These are phyloP conservation scores for Tinospora cordifolia DNA, from an alignment of 164 flowering plant species.

Conservation along the genomic window DNA sequence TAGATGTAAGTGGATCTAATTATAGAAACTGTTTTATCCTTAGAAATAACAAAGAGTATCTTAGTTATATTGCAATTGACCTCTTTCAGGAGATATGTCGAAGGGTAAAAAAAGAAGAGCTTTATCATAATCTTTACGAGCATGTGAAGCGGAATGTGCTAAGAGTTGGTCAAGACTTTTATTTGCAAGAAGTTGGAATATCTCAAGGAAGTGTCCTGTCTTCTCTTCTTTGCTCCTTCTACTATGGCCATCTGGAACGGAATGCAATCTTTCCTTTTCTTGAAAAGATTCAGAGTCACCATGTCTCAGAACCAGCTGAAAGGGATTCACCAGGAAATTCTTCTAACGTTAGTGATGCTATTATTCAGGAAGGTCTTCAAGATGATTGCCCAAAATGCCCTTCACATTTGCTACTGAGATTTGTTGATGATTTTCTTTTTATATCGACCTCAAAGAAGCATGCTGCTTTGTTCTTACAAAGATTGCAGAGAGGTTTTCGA, in stretches of 20 bases:
- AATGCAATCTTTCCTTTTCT: slow-evolving; percentile 61
- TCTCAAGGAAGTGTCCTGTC: slow-evolving; percentile 92
- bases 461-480: slow-evolving; percentile 45
- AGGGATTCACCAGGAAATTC: slow-evolving; percentile 5
- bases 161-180: slow-evolving; percentile 40
- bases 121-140: slow-evolving; percentile 41
- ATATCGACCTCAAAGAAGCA: slow-evolving; percentile 70
- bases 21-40: background rate
- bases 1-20: too few species aligned
- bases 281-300: slow-evolving; percentile 24
- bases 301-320: slow-evolving; percentile 3
- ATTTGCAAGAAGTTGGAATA: slow-evolving; percentile 69
- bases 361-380: slow-evolving; percentile 2
- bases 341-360: slow-evolving; percentile 8
- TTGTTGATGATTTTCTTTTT: slow-evolving; percentile 75
- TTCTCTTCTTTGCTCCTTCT: slow-evolving; percentile 76
- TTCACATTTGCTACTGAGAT: slow-evolving; percentile 46
- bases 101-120: slow-evolving; percentile 28
- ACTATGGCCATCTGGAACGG: slow-evolving; percentile 72
- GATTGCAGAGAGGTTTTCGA: slow-evolving; percentile 62
- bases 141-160: slow-evolving; percentile 63
- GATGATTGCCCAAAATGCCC: slow-evolving; percentile 13
- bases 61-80: background rate
- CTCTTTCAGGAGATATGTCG: slow-evolving; percentile 38
- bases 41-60: background rate